Evolutionary conservation across 2,329 filamentous ascomycete species (phyloP), one percentile per base, ranked within the genome.

Genomic region (Aspergillus fumigatus): DNA sequence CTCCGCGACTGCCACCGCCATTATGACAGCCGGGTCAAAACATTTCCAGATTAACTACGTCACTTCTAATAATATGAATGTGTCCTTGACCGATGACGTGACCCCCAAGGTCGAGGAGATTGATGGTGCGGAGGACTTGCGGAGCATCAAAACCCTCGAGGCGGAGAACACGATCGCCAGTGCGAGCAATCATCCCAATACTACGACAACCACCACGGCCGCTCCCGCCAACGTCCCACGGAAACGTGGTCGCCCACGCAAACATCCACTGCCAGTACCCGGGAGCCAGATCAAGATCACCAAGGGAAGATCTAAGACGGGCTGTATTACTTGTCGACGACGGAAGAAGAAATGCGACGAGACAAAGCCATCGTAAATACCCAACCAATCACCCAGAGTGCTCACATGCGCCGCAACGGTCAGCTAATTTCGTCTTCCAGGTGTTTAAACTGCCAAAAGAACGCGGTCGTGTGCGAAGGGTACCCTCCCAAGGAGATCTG

Each of bases 401-500:
- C 38, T 60, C 41, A 52, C 56, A 60, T 47, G 53, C 41, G 43
- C 10, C 41, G 21, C n/a, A 47, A 23, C 43, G 14, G 9, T 23
- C 43, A 58, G 49, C 51, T 40, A 35, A 53, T 51, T 47, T 21
- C n/a, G 14, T 51, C 49, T 50, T 26, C 11, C 56, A 72, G 70
- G 38, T 71, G 61, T 55, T 81, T 90, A 73, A 95, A 95, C 67
- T 96, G 92, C 69, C 88, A 94, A 75, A 96, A 96, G 80, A 96
- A 96, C 71, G 90, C 91, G 8, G 90, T 96, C 11, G 85, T 92
- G 11, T 96, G 92, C 70, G 91, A 96, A 74, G 92, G 92, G 11
- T 96, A 96, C 69, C 89, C 90, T 51, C 88, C 90, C 59, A 91
- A 91, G 70, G 88, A 90, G 57, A 83, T 91, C 52, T 96, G 92